phyloP scores from a whole-genome alignment of 2,329 filamentous ascomycete genomes.

The Aureobasidium lini region DNA sequence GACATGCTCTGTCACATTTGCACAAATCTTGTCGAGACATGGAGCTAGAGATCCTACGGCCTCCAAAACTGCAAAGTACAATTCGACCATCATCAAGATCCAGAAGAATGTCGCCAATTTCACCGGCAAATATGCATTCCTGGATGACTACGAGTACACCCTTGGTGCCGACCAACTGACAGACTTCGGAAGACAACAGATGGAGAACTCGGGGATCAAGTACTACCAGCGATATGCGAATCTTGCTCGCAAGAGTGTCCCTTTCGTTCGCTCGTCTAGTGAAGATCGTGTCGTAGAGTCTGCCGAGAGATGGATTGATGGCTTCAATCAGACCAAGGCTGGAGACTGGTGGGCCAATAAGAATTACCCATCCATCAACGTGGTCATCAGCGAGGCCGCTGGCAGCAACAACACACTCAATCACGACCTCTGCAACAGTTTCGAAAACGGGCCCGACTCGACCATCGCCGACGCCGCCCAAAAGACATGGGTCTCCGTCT shows the following conservation, averaged over 20 bases:
- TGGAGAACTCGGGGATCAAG: slow-evolving; percentile 66
- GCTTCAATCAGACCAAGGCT: slow-evolving; percentile 56
- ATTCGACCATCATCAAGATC: slow-evolving; percentile 56
- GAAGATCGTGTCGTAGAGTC: slow-evolving; percentile 67
- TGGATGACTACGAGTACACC: slow-evolving; percentile 62
- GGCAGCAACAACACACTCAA: slow-evolving; percentile 75
- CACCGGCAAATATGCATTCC: slow-evolving; percentile 55
- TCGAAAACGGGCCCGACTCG: slow-evolving; percentile 53
- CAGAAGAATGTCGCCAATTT: slow-evolving; percentile 43
- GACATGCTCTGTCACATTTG: slow-evolving; percentile 71
- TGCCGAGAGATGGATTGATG: slow-evolving; percentile 66
- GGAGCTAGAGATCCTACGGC: slow-evolving; percentile 73
- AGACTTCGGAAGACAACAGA: slow-evolving; percentile 58
- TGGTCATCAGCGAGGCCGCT: slow-evolving; percentile 61
- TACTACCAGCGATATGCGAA: slow-evolving; percentile 67
- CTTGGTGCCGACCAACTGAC: slow-evolving; percentile 65
- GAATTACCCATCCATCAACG: slow-evolving; percentile 46
- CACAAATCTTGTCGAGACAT: slow-evolving; percentile 73
- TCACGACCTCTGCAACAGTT: slow-evolving; percentile 62
- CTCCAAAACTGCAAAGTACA: slow-evolving; percentile 59
- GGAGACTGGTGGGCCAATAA: slow-evolving; percentile 36
- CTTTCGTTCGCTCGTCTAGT: slow-evolving; percentile 66
- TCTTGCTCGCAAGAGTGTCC: slow-evolving; percentile 51
- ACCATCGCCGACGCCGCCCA: slow-evolving; percentile 46
- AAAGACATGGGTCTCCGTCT: slow-evolving; percentile 52